Percentiles rank a stretch among this genome's conserved stretches.
Evolutionary conservation across 1,284 basidiomycete species (phyloP).

Genomic region (Cryptococcus sp.): DNA sequence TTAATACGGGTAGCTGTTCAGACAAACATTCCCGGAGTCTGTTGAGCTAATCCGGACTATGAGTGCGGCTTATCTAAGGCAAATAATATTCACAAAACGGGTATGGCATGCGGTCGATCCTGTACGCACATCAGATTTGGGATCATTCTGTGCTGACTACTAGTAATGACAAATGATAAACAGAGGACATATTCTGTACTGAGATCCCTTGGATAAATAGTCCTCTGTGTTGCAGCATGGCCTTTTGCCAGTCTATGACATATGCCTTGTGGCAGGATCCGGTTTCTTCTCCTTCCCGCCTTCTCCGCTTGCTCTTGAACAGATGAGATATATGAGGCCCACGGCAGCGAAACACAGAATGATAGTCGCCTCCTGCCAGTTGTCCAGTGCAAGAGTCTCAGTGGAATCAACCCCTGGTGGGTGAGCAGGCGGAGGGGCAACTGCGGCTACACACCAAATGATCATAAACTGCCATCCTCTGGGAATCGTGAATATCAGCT

Average conservation of each 20-base stretch:
- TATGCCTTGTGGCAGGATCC: slow-evolving; percentile 19
- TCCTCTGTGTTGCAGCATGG: too few species aligned
- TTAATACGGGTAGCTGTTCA: slow-evolving; percentile 5
- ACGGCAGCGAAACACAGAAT: slow-evolving; percentile 37
- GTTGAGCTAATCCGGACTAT: too few species aligned
- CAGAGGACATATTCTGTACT: too few species aligned
- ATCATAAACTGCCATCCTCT: too few species aligned
- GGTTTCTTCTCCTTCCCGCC: slow-evolving; percentile 19
- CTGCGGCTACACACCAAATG: neutral
- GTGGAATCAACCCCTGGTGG: neutral
- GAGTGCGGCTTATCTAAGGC: too few species aligned
- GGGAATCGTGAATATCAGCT: too few species aligned
- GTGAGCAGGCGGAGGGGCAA: neutral
- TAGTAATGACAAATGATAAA: too few species aligned
- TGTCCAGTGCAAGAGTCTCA: slow-evolving; percentile 23
- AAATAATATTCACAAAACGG: too few species aligned
- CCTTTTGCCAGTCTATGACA: slow-evolving; percentile 11
- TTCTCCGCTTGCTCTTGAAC: slow-evolving; percentile 15
- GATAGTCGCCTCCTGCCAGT: slow-evolving; percentile 41
- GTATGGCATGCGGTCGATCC: too few species aligned
- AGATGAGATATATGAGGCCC: slow-evolving; percentile 34
- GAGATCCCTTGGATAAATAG: too few species aligned
- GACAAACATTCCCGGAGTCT: slow-evolving; percentile 10
- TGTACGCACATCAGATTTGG: too few species aligned
- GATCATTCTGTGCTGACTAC: too few species aligned